phyloP scores from a whole-genome alignment of 345 rosid genomes.

The Viola odorata region DNA sequence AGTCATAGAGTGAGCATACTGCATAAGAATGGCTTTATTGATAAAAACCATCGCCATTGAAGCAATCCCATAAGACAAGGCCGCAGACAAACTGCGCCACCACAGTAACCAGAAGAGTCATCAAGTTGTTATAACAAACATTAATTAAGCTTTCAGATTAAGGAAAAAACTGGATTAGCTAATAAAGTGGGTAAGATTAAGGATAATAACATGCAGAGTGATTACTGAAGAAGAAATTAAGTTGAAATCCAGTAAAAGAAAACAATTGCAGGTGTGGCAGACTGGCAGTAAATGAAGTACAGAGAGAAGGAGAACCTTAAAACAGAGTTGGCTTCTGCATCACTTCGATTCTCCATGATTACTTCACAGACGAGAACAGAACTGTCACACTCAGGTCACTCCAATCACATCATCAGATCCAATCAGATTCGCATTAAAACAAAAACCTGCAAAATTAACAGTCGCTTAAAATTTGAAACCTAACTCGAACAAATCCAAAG shows the following conservation, averaged over 20 bases:
- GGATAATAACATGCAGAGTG: not conserved
- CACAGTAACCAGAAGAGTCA: too few species aligned
- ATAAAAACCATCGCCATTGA: constrained; percentile 99
- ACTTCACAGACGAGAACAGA: too few species aligned
- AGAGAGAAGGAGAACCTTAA: constrained; percentile 24
- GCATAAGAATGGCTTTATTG: constrained; percentile 89
- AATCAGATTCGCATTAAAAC: not conserved
- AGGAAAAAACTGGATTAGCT: not conserved
- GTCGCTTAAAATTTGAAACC: too few species aligned
- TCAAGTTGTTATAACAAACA: constrained; percentile 22
- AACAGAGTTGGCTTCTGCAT: constrained; percentile 20
- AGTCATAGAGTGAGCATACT: constrained; percentile 78
- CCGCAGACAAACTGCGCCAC: constrained; percentile 59
- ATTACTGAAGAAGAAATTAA: not conserved
- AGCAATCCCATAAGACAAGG: constrained; percentile 82
- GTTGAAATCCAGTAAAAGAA: not conserved
- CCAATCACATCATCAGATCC: not conserved
- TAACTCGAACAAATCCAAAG: not conserved
- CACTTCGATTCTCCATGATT: constrained; percentile 31
- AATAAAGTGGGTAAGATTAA: not conserved
- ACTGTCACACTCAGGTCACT: not conserved
- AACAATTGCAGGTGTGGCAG: not conserved
- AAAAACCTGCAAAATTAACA: constrained; percentile 1
- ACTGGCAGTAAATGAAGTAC: too few species aligned
- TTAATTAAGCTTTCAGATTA: not conserved